Conservation (phyloP, 2,329 filamentous ascomycete species). For the Penicillium sumatraense region DNA sequence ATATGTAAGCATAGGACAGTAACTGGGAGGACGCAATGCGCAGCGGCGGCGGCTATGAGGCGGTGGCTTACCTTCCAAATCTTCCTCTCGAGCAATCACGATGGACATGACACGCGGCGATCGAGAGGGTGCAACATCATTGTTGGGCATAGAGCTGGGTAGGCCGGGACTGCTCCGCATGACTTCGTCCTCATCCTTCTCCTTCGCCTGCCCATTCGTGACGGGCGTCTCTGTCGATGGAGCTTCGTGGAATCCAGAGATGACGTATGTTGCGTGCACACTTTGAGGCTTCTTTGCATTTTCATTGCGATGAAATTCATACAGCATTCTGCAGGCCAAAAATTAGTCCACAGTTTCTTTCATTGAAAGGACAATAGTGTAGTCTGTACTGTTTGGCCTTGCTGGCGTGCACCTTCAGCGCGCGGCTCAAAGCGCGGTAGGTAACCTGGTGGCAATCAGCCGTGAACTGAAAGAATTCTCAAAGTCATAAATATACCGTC, state of each 20-base stretch:
- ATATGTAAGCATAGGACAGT: constrained; percentile 1
- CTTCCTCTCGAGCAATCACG: constrained; percentile 72
- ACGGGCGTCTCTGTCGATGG: constrained; percentile 36
- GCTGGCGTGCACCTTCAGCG: constrained; percentile 82
- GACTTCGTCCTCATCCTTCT: constrained; percentile 67
- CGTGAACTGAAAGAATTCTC: not conserved
- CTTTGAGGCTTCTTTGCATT: constrained; percentile 74
- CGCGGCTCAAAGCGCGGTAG: constrained; percentile 82
- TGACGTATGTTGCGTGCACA: constrained; percentile 89
- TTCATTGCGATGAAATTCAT: constrained; percentile 79
- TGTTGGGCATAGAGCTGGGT: constrained; percentile 67
- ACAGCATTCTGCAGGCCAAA: constrained; percentile 70
- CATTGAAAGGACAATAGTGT: not conserved
- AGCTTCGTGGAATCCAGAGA: constrained; percentile 69
- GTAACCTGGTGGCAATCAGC: constrained; percentile 65
- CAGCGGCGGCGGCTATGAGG: too few species aligned
- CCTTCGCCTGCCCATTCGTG: constrained; percentile 58
- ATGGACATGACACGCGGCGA: constrained; percentile 63
- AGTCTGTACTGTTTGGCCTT: constrained; percentile 80
- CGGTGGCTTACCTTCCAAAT: constrained; percentile 73
- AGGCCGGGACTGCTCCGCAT: constrained; percentile 71
- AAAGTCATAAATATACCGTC: constrained; percentile 57
- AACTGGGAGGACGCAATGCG: too few species aligned
- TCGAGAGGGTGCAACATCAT: constrained; percentile 54
- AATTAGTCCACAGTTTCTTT: not conserved